Base-by-base conservation (phyloP, 1,139 yeast species). In the Keqinozyma sinolaborantium region DNA sequence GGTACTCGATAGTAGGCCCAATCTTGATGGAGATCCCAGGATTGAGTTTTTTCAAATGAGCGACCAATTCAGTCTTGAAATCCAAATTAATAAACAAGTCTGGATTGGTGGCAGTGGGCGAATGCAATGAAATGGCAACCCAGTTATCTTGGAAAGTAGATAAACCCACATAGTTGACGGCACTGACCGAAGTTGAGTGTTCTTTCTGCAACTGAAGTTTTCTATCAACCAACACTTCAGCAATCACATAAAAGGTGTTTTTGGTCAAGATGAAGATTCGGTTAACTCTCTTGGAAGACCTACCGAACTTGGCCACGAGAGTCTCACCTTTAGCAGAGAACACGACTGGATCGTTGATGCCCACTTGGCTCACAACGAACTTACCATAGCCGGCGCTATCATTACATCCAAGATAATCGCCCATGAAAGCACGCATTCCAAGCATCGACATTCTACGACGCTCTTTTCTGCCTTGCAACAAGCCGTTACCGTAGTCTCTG, bases 361-460 rank as follows among this genome's bases (percentile, higher is more conserved):
- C 90, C 11, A 79, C 76, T 35, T 84, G 80, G 34, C 72, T 73
- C 39, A 73, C 67, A 31, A 83, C 49, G 50, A 82, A 88, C 10
- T 79, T 74, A 27, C 96, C 96, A 39, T 66, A 69, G 1, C 92
- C 84, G 25, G 77, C 68, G 20, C 72, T 58, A 44, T 82, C 85
- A 57, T 87, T 86, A 51, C 96, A 85, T 10, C 80, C 88, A 41
- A 94, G 65, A 50, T 94, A 94, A 56, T 94, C 99, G 8, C 98
- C 98, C 80, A 83, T 74, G 47, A 76, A 94, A n/a, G 94, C 82
- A 47, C 99, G 76, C 34, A 83, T 84, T 0, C 97, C 97, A 31
- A 88, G 62, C 58, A 94, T 66, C 23, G 95, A 85, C 71, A 88
- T 73, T 35, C 94, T 64, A 49, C 98, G 79, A 59, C 99, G 85